Conservation (phyloP, 2,329 filamentous ascomycete genomes). For the Xylaria arbuscula region DNA sequence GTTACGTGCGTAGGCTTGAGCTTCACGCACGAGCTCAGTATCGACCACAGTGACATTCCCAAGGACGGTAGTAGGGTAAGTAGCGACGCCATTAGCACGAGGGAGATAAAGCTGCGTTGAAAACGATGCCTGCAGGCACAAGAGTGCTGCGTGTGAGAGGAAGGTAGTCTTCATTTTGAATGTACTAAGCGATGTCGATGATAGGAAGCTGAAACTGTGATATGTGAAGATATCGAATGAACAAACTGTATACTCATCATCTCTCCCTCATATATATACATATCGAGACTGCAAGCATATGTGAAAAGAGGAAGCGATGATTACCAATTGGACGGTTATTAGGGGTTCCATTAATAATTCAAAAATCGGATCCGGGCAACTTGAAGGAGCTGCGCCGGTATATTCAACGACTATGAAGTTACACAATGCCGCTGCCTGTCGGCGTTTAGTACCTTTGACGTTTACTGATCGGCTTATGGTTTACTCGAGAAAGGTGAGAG, state of each 20-base stretch:
- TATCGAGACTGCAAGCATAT: no score
- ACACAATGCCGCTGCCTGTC: neutral
- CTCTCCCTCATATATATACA: no score
- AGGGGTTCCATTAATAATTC: no score
- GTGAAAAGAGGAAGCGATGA: no score
- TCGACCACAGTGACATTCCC: conserved; percentile 35
- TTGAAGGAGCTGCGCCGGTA: neutral
- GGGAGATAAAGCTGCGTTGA: conserved; percentile 24
- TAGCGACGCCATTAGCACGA: neutral
- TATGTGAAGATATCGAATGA: neutral
- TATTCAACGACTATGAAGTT: neutral
- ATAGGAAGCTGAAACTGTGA: neutral
- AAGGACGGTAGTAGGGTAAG: conserved; percentile 34
- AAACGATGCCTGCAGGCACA: conserved; percentile 27
- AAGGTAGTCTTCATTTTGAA: conserved; percentile 37
- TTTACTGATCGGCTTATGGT: neutral
- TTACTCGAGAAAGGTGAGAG: neutral
- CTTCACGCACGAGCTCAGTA: conserved; percentile 38
- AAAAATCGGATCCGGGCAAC: no score
- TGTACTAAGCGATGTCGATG: neutral
- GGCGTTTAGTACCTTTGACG: no score
- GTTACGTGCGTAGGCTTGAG: conserved; percentile 23
- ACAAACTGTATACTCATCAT: neutral
- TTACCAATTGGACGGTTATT: no score
- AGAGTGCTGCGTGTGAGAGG: neutral